Percentiles rank a stretch among this genome's conserved stretches.
phyloP scores from a whole-genome alignment of 106 monocot species.

The Iris macrosiphon region DNA sequence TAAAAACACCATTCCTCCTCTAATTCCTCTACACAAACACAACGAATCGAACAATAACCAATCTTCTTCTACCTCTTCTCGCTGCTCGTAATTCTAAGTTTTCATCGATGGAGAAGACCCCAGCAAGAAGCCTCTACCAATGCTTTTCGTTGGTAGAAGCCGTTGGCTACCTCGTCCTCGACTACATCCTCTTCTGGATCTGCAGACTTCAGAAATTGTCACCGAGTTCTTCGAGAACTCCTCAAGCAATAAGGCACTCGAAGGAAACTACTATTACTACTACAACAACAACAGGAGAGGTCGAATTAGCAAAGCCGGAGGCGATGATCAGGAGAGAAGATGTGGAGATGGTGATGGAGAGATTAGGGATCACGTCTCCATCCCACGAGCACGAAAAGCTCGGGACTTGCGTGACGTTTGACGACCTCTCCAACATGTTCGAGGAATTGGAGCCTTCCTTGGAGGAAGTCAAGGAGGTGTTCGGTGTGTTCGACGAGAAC shows the following conservation, averaged over 20 bases:
- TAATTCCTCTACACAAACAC: neutral
- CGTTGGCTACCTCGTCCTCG: conserved; percentile 2
- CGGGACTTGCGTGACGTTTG: conserved; percentile 17
- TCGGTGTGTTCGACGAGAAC: conserved; percentile 60
- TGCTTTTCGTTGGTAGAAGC: conserved; percentile 9
- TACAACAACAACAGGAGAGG: too few relatives aligned
- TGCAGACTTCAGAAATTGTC: conserved; percentile 15
- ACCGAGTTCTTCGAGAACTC: neutral
- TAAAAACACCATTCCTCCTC: neutral
- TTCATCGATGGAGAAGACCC: conserved; percentile 10
- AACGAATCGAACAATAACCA: too few relatives aligned
- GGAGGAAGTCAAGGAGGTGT: conserved; percentile 59
- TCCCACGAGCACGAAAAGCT: neutral
- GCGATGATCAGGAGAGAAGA: conserved; percentile 13
- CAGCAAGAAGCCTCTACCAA: neutral
- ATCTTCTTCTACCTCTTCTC: neutral
- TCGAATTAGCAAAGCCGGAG: neutral
- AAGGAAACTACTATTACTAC: neutral
- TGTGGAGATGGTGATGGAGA: conserved; percentile 37
- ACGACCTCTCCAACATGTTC: conserved; percentile 38
- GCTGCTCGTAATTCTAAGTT: too few relatives aligned
- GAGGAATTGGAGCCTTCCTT: conserved; percentile 70
- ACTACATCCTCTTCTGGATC: conserved; percentile 20
- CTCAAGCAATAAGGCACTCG: neutral
- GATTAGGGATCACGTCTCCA: conserved; percentile 16